phyloP scores from a whole-genome alignment of 495 filamentous ascomycete species.

The Penicillium desertorum region DNA sequence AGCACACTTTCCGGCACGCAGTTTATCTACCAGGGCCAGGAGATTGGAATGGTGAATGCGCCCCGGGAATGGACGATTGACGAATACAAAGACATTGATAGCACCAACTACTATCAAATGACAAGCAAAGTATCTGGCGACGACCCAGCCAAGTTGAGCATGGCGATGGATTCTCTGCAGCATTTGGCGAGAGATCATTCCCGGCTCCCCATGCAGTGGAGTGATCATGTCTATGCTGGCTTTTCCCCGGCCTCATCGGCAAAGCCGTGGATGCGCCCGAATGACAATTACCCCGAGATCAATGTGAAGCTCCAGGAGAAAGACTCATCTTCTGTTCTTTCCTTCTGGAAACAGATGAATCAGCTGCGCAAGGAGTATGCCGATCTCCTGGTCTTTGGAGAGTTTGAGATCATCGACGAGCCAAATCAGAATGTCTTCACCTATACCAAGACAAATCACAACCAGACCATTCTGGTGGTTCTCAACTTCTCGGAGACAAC shows the following conservation, averaged over 20 bases:
- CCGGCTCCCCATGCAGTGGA: constrained; percentile 64
- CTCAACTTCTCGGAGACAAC: constrained; percentile 8
- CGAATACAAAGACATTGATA: constrained; percentile 56
- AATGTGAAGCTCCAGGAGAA: constrained; percentile 50
- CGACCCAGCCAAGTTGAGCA: constrained; percentile 37
- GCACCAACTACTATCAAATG: constrained; percentile 51
- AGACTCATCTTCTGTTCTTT: constrained; percentile 39
- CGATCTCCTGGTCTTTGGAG: constrained; percentile 43
- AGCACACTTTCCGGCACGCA: constrained; percentile 52
- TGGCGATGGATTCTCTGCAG: constrained; percentile 41
- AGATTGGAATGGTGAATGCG: constrained; percentile 57
- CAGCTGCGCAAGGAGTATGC: constrained; percentile 34
- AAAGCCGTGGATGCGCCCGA: constrained; percentile 59
- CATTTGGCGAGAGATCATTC: constrained; percentile 60
- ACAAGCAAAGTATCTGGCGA: constrained; percentile 21
- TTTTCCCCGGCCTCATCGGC: constrained; percentile 41
- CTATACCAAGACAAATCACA: constrained; percentile 22
- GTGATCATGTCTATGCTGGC: constrained; percentile 50
- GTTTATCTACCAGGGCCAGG: constrained; percentile 58
- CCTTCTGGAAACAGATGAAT: constrained; percentile 49
- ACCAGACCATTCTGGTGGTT: constrained; percentile 1
- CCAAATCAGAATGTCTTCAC: constrained; percentile 42
- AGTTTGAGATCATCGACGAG: constrained; percentile 13
- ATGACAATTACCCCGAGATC: constrained; percentile 51
- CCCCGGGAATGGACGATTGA: constrained; percentile 40